These are phyloP conservation scores for Aureococcus anophagefferens DNA, from an alignment of 108 stramenopile genomes.

Conservation along the genomic window DNA sequence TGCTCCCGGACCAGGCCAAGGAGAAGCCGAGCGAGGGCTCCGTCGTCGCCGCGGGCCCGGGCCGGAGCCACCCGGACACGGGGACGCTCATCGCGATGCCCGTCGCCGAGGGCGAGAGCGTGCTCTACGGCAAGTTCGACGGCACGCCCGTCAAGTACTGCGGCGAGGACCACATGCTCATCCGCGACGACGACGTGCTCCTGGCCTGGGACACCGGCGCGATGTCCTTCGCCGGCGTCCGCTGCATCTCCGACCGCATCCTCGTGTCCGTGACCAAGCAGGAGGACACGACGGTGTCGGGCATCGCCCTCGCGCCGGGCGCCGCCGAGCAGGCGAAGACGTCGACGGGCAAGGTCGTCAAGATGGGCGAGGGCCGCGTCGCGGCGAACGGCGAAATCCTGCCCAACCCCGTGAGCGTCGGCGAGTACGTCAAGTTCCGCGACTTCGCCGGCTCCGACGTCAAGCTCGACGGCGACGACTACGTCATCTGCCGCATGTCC, in stretches of 20 bases:
- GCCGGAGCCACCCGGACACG: constrained; percentile 75
- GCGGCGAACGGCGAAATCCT: constrained; percentile 66
- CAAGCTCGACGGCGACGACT: constrained; percentile 71
- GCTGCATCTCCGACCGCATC: constrained; percentile 75
- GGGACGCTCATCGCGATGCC: constrained; percentile 67
- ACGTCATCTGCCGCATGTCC: constrained; percentile 73
- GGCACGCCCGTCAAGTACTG: constrained; percentile 76
- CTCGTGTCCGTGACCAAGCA: constrained; percentile 60
- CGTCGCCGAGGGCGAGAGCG: constrained; percentile 63
- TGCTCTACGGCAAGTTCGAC: constrained; percentile 85
- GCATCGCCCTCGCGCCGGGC: constrained; percentile 72
- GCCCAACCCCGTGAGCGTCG: constrained; percentile 52
- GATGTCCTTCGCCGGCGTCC: constrained; percentile 70
- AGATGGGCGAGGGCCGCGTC: constrained; percentile 82
- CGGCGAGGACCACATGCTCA: constrained; percentile 75
- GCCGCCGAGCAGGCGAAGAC: constrained; percentile 60
- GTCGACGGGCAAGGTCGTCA: constrained; percentile 75
- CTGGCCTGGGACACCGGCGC: constrained; percentile 64
- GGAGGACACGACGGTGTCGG: constrained; percentile 55
- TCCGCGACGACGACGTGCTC: constrained; percentile 83
- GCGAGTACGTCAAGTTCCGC: constrained; percentile 83
- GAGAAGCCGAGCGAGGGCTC: constrained; percentile 77
- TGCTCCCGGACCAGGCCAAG: constrained; percentile 65
- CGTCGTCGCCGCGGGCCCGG: constrained; percentile 78
- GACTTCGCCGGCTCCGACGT: constrained; percentile 88